These are phyloP conservation scores for Pythium sp. DNA, from an alignment of 352 stramenopile species.

Conservation along the genomic window DNA sequence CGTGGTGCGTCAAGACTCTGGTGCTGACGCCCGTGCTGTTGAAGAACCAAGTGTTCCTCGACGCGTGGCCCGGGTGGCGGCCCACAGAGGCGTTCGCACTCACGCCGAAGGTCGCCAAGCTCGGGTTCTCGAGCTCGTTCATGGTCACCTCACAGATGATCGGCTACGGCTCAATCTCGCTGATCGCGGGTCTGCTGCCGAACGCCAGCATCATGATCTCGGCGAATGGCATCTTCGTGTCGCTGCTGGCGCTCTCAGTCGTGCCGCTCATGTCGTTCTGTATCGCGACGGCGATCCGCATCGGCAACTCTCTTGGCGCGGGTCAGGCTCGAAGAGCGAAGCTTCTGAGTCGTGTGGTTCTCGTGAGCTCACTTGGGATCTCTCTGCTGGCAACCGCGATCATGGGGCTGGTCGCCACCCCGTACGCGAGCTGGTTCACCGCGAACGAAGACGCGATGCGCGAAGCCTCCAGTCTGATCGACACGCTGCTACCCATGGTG, in stretches of 20 bases:
- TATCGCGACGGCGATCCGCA: conserved; percentile 31
- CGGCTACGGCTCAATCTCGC: conserved; percentile 17
- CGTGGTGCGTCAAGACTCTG: conserved; percentile 25
- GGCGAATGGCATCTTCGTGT: conserved; percentile 34
- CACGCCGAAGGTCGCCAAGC: conserved; percentile 13
- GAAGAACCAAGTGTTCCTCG: conserved; percentile 20
- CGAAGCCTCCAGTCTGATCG: conserved; percentile 1
- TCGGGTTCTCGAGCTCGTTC: conserved; percentile 17
- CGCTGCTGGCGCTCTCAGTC: conserved; percentile 26
- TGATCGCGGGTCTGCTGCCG: conserved; percentile 29
- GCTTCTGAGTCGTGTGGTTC: conserved; percentile 20
- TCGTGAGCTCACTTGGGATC: conserved; percentile 15
- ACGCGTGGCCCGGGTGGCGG: conserved; percentile 24
- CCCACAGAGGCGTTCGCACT: conserved; percentile 14
- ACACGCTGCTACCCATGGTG: conserved; percentile 10
- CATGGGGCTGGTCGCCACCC: conserved; percentile 19
- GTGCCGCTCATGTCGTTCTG: conserved; percentile 30
- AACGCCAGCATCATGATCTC: conserved; percentile 32
- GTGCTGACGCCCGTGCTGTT: conserved; percentile 23
- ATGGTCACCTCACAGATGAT: conserved; percentile 24
- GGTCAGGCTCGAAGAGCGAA: conserved; percentile 24
- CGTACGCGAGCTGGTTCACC: conserved; percentile 21
- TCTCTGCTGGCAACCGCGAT: conserved; percentile 19
- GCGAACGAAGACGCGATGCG: conserved; percentile 7
- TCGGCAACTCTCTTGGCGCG: conserved; percentile 32